A percentile compares a stretch with the other conserved stretches of the same genome.
These are phyloP conservation scores for Plantago elongata DNA, from an alignment of 257 asterid genomes.

Conservation along the genomic window DNA sequence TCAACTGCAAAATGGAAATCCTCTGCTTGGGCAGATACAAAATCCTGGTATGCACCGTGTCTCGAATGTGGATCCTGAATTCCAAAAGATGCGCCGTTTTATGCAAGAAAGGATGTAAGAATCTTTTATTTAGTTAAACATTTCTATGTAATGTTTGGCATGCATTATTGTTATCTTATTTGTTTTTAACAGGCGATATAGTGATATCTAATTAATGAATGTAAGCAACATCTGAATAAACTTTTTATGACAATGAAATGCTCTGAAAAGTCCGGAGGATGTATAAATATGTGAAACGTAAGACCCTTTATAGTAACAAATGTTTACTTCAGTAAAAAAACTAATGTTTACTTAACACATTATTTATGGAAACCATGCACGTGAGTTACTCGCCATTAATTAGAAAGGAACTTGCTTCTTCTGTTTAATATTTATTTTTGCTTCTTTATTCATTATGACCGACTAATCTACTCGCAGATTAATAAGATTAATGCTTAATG, in stretches of 20 bases:
- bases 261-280: background rate
- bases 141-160: background rate
- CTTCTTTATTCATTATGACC: constrained; percentile 13
- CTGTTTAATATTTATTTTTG: background rate
- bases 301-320: no score
- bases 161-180: background rate
- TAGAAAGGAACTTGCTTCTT: background rate
- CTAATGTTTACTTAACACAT: no score
- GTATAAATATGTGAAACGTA: background rate
- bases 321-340: no score
- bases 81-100: constrained; percentile 38
- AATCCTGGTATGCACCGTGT: constrained; percentile 47
- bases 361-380: background rate
- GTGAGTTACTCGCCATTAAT: background rate
- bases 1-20: constrained; percentile 61
- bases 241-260: constrained; percentile 6
- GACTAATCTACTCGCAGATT: constrained; percentile 10
- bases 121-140: constrained; percentile 8
- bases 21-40: constrained; percentile 61
- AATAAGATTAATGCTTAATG: constrained; percentile 2
- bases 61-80: constrained; percentile 47
- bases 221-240: background rate
- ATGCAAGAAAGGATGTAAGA: constrained; percentile 67
- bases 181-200: background rate
- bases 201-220: background rate